Evolutionary conservation across 768 basidiomycete species (phyloP), one percentile per base, ranked within the genome.

Genomic region (Saitozyma podzolica): DNA sequence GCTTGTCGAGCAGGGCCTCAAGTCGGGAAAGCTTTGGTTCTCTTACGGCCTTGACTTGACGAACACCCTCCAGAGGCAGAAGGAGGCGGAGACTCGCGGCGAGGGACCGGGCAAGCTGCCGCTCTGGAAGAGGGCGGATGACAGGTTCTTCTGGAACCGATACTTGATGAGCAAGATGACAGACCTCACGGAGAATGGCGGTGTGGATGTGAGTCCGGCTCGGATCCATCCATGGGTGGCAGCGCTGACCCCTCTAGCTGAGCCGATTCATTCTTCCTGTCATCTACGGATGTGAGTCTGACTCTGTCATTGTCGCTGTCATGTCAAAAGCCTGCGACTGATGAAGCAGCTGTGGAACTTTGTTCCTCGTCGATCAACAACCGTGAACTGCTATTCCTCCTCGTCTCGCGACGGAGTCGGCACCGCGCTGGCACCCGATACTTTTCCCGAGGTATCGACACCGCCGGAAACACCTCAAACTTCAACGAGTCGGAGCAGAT

Each of bases 81-180:
- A 87, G 84, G 81, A 83, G 42, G 80, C 82, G 9, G 82, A 83
- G 54, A 84, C 86, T 52, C 79, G 51, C 79, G 29, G 82, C 80
- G 20, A 87, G 81, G 66, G 67, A 8, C 61, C 58, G n/a, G 54
- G 59, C 11, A 47, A 64, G 1, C 51, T 54, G 56, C 75, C 75
- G 2, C 57, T 75, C 39, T 79, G 78, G 78, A 70, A 66, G 56
- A 70, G 94, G 88, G 89, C 88, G 45, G 96, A 99, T 67, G 92
- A 96, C 74, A 85, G 94, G 65, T 99, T 99, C 81, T 98, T 98
- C 81, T 99, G 95, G 95, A 99, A 99, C 80, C 90, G 86, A 86
- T 89, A 65, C 54, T 74, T 89, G 62, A 86, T 88, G 63, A 80
- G 83, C 13, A 83, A 84, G 66, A 80, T 92, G 64, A 88, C 89